Evolutionary conservation across 1,284 basidiomycete genomes (phyloP).

Genomic region (Cutaneotrichosporon sp.): DNA sequence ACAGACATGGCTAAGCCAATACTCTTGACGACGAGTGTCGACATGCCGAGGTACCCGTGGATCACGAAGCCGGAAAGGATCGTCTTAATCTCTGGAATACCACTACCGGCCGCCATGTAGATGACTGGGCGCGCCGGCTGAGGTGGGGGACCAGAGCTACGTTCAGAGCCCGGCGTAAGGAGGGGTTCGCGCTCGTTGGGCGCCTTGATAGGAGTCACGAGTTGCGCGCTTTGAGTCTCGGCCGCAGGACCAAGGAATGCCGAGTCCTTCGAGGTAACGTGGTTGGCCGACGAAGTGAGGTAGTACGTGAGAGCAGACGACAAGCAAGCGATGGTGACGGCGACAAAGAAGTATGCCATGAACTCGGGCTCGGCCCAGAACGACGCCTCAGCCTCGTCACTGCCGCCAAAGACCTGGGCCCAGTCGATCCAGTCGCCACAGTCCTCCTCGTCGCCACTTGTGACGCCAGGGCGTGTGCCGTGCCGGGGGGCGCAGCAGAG

Average conservation of each 20-base stretch:
- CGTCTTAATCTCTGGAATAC: constrained; percentile 96
- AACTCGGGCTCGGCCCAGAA: constrained; percentile 59
- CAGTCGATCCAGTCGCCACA: constrained; percentile 76
- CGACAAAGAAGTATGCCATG: constrained; percentile 69
- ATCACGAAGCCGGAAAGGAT: constrained; percentile 96
- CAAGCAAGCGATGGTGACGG: constrained; percentile 69
- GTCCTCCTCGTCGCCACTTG: constrained; percentile 47
- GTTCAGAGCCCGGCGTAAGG: constrained; percentile 11
- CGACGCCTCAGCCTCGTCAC: constrained; percentile 20
- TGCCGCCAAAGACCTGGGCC: constrained; percentile 56
- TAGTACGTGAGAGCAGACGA: constrained; percentile 80
- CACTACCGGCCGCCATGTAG: constrained; percentile 91
- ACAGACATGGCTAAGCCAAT: constrained; percentile 87
- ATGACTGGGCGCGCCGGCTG: constrained; percentile 62
- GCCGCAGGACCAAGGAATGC: constrained; percentile 61
- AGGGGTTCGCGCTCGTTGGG: constrained; percentile 35
- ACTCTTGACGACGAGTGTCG: constrained; percentile 86
- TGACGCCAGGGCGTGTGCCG: constrained; percentile 34
- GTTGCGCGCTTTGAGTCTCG: constrained; percentile 12
- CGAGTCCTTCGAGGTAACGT: constrained; percentile 82
- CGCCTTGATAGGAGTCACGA: constrained; percentile 13
- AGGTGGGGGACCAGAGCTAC: not conserved
- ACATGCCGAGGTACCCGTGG: constrained; percentile 89
- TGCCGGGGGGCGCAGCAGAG: constrained; percentile 69
- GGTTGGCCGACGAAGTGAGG: constrained; percentile 82